These are phyloP conservation scores for Cairneyella variabilis DNA, from an alignment of 495 filamentous ascomycete genomes.

Conservation along the genomic window DNA sequence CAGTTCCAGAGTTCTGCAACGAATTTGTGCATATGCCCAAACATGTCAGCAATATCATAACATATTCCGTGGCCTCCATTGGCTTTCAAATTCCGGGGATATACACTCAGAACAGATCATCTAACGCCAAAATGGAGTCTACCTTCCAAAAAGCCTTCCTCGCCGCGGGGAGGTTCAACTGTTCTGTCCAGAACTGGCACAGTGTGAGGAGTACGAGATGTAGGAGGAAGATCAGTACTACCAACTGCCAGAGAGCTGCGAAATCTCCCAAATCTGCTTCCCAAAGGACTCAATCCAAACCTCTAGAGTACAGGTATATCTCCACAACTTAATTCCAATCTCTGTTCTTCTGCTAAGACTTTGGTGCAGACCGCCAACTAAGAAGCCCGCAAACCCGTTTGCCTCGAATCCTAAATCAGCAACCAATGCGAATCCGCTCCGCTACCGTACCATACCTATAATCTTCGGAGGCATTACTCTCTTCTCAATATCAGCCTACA, in stretches of 20 bases:
- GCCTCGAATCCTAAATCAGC: not conserved
- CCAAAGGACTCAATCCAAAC: conserved; percentile 7
- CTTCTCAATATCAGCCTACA: conserved; percentile 15
- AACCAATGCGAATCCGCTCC: conserved; percentile 22
- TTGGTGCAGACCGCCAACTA: conserved; percentile 7
- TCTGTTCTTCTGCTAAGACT: not conserved
- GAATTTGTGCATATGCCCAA: too few species aligned
- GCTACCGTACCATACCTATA: conserved; percentile 22
- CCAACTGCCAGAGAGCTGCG: conserved; percentile 1
- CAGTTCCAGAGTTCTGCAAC: too few species aligned
- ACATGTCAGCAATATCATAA: too few species aligned
- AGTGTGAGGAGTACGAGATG: not conserved
- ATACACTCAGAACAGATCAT: too few species aligned
- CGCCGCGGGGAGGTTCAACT: not conserved
- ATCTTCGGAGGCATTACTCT: conserved; percentile 18
- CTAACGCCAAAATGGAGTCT: not conserved
- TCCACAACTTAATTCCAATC: not conserved
- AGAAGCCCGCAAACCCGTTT: not conserved
- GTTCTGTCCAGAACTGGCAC: not conserved
- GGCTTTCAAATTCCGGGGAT: too few species aligned
- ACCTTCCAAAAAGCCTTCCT: not conserved
- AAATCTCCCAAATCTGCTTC: conserved; percentile 3
- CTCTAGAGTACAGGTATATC: conserved; percentile 17
- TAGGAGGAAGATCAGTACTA: not conserved
- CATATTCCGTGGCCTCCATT: too few species aligned